Conservation (phyloP, 768 basidiomycete genomes). For the Suillus placidus region DNA sequence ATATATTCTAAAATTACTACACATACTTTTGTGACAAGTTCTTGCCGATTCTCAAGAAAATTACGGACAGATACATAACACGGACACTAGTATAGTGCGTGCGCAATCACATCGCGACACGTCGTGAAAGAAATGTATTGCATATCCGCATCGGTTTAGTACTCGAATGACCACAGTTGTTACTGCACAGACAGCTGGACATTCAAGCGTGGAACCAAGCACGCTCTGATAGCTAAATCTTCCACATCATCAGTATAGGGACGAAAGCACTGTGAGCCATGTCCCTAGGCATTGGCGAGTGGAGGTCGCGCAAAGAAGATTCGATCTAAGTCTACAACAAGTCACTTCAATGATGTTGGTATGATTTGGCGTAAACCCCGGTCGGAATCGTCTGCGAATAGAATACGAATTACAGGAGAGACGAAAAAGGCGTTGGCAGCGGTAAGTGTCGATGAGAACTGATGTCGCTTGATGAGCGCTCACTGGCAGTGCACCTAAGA, state of each 20-base stretch:
- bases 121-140: not conserved
- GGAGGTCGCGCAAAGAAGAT: slow-evolving; percentile 33
- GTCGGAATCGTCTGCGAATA: not conserved
- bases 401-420: not conserved
- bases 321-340: not conserved
- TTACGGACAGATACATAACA: not conserved
- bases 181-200: slow-evolving; percentile 48
- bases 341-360: not conserved
- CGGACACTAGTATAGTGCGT: too few species aligned
- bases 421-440: not conserved
- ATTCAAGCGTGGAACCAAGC: slow-evolving; percentile 79
- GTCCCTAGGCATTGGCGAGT: slow-evolving; percentile 78
- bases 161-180: slow-evolving; percentile 67
- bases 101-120: not conserved
- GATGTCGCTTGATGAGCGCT: not conserved
- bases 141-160: slow-evolving; percentile 63
- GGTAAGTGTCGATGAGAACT: not conserved
- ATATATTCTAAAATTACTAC: too few species aligned
- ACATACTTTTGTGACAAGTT: not conserved
- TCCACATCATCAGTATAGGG: slow-evolving; percentile 75
- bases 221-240: slow-evolving; percentile 44
- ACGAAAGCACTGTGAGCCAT: slow-evolving; percentile 75
- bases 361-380: not conserved
- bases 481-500: not conserved
- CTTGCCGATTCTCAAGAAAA: not conserved